Base-by-base conservation (phyloP, 108 stramenopile species). In the Skeletonema potamos region DNA sequence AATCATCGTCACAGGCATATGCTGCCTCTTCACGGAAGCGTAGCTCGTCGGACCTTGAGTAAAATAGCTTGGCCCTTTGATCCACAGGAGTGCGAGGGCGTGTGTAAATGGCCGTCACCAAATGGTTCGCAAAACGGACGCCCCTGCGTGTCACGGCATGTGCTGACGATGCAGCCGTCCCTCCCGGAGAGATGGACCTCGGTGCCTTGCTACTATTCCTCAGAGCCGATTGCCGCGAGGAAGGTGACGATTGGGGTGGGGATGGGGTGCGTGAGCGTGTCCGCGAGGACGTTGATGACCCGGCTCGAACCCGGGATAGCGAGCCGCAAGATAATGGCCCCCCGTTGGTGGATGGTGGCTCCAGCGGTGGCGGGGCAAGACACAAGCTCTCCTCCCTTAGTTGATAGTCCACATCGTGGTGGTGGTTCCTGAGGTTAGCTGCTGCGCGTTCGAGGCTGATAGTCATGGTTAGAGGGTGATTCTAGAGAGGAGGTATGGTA, bases 21-120 rank as follows among this genome's bases (percentile, higher is more conserved):
- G 48, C 48, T 22, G 73, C 73, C 44, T 79, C 78, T 28, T 54
- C 34, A 3, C 78, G 78, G 34, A 79, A 79, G 43, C 78, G 73
- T 41, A 33, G 29, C 58, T 79, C 78, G 28, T 79, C 78, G 33
- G 73, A 58, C 59, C 60, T 61, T 1, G 78, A 79, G 72, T 79
- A 79, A 39, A 74, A 79, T 27, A 79, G 58, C 12, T 28, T 12
- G 5, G 73, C 34, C n/a, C 73, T 74, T 56, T 79, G 73, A 24
- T 74, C 60, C 26, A 54, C 46, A 17, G 46, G 60, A 1, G 78
- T 79, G 44, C 62, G 62, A 5, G 78, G 78, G 34, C 78, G 78
- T 9, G 73, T 74, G 29, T 9, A 22, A 30, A 74, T 36, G 32
- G 39, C 28, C 9, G 60, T 39, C 11, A 66, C 73, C 22, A 79